Base-by-base conservation (phyloP, 352 stramenopile genomes). In the Nothophytophthora sp. region DNA sequence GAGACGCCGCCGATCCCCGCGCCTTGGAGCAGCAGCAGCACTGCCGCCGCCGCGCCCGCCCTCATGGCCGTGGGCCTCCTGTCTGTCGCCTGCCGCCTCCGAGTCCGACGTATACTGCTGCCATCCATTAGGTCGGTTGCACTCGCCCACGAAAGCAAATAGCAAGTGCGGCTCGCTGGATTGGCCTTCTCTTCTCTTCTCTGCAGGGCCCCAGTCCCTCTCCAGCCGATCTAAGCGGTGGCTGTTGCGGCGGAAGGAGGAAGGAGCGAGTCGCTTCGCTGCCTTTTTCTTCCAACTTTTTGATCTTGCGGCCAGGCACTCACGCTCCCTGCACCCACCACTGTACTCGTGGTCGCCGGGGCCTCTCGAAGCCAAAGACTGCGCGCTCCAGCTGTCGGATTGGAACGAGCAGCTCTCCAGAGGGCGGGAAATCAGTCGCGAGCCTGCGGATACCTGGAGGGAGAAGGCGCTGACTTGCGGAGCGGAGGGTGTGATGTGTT, bases 271-370 rank as follows among this genome's bases (percentile, higher is more conserved):
- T 66, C 50, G 47, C 24, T 22, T 11, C 25, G 52, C 45, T 63
- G 59, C 22, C 52, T 63, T 63, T 67, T 55, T 63, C 59, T 63
- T 62, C 59, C 59, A 55, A 52, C 42, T 63, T 55, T 40, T 19
- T 23, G n/a, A n/a, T n/a, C n/a, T n/a, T n/a, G n/a, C 6, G 6
- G 42, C 20, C 50, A 23, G 23, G 57, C 50, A 66, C 57, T 51
- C 50, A 62, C 37, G 50, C 12, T 13, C 30, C 36, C 44, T 62
- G 50, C 57, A 63, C 59, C 53, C 52, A 67, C 13, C 30, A 44
- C 49, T 32, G 23, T 29, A 44, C 38, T 46, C 16, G 24, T 34
- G 29, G 40, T 20, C 36, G 38, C n/a, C 30, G 43, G 43, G 44
- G 33, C 55, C 55, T 16, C 55, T 57, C 40, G 40, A 20, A 43